These are phyloP conservation scores for Cercospora janseana DNA, from an alignment of 2,329 filamentous ascomycete species.

Conservation along the genomic window DNA sequence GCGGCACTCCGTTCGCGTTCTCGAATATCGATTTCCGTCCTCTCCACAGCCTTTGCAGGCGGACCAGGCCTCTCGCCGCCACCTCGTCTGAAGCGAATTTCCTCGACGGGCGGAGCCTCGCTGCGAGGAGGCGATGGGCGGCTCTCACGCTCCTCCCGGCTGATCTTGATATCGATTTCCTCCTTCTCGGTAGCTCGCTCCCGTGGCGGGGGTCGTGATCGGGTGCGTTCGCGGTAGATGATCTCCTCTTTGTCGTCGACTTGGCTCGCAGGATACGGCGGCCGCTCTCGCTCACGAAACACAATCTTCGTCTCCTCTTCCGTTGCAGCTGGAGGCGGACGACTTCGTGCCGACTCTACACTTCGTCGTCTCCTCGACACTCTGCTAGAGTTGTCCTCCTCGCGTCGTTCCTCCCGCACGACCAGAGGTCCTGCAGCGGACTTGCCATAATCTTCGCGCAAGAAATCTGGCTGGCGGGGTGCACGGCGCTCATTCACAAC, in stretches of 20 bases:
- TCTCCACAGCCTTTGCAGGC: constrained; percentile 26
- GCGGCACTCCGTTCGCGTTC: constrained; percentile 27
- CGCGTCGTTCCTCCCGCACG: constrained; percentile 45
- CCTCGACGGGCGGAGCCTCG: constrained; percentile 41
- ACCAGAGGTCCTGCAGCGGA: constrained; percentile 46
- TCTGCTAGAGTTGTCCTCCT: constrained; percentile 34
- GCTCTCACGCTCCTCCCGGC: constrained; percentile 26
- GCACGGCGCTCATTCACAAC: constrained; percentile 39
- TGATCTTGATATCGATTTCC: constrained; percentile 40
- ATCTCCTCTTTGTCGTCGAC: constrained; percentile 40
- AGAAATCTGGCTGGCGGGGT: constrained; percentile 49
- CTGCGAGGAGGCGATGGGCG: constrained; percentile 34
- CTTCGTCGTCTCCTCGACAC: constrained; percentile 31
- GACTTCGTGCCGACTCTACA: constrained; percentile 31
- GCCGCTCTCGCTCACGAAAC: constrained; percentile 35
- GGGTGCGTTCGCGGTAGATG: constrained; percentile 40
- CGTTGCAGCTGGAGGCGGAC: constrained; percentile 35
- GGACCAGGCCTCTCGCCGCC: constrained; percentile 33
- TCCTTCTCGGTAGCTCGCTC: constrained; percentile 34
- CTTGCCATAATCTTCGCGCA: constrained; percentile 51
- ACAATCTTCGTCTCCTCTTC: constrained; percentile 46
- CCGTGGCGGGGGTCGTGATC: constrained; percentile 36
- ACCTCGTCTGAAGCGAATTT: constrained; percentile 49
- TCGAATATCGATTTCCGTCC: constrained; percentile 35
- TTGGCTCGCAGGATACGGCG: constrained; percentile 33